Percentiles rank a stretch among this genome's conserved stretches.
phyloP scores from a whole-genome alignment of 2,329 filamentous ascomycete genomes.

The Fusarium pseudonygamai region DNA sequence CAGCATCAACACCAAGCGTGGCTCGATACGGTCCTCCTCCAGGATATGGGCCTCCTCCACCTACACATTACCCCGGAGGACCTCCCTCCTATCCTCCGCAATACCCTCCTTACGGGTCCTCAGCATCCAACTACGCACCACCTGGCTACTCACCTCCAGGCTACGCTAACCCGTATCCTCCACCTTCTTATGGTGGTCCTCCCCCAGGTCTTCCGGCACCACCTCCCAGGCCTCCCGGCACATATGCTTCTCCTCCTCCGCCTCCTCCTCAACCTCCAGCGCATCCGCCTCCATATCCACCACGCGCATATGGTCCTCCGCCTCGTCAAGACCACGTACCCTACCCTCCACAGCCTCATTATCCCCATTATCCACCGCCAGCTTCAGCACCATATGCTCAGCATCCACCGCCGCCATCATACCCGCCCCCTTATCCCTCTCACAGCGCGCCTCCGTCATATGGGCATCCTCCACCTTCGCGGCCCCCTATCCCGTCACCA shows the following conservation, averaged over 20 bases:
- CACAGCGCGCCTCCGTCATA: conserved; percentile 32
- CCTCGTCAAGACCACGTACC: conserved; percentile 25
- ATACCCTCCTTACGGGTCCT: conserved; percentile 37
- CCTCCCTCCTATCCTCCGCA: conserved; percentile 37
- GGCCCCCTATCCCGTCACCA: conserved; percentile 24
- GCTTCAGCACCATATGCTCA: conserved; percentile 31
- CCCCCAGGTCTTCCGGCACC: conserved; percentile 37
- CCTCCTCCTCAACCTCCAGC: conserved; percentile 26
- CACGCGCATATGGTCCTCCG: conserved; percentile 35
- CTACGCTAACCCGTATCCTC: conserved; percentile 40
- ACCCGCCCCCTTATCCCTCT: conserved; percentile 34
- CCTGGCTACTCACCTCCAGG: conserved; percentile 41
- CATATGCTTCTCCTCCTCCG: conserved; percentile 24
- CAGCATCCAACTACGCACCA: conserved; percentile 38
- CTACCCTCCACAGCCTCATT: conserved; percentile 34
- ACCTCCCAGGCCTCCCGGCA: conserved; percentile 32
- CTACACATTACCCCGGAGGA: conserved; percentile 39
- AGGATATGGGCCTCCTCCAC: conserved; percentile 38
- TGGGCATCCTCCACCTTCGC: conserved; percentile 23
- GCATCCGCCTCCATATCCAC: conserved; percentile 30
- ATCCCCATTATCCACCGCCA: conserved; percentile 33
- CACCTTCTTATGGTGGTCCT: conserved; percentile 32
- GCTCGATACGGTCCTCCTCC: conserved; percentile 40
- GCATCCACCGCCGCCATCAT: conserved; percentile 29
- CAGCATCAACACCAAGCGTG: conserved; percentile 20